Conservation (phyloP, 805 yeast genomes). For the Hanseniaspora osmophila region DNA sequence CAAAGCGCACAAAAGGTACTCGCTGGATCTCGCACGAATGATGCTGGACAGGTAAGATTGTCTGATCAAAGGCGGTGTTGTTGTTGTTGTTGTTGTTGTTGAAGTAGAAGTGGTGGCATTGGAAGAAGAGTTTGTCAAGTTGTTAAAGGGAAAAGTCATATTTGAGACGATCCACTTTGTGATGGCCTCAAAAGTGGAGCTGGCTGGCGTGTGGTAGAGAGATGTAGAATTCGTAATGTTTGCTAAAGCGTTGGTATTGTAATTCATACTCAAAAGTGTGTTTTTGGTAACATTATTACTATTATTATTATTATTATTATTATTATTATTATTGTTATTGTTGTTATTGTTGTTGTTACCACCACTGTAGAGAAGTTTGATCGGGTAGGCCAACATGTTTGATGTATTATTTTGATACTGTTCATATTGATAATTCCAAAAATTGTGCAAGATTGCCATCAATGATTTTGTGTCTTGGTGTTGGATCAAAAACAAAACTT, state of each 20-base stretch:
- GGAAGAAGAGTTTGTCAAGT: neutral
- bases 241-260: too few species aligned
- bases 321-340: too few species aligned
- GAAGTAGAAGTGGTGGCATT: constrained; percentile 15
- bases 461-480: constrained; percentile 5
- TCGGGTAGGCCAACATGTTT: neutral
- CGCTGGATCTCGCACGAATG: constrained; percentile 58
- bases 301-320: too few species aligned
- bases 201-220: too few species aligned
- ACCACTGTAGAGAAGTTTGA: neutral
- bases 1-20: constrained; percentile 67
- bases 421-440: constrained; percentile 4
- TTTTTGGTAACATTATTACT: too few species aligned
- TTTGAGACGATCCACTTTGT: too few species aligned
- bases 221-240: too few species aligned
- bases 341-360: neutral
- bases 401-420: neutral
- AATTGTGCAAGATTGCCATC: constrained; percentile 3
- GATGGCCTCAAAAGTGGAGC: too few species aligned
- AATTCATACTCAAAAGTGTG: too few species aligned
- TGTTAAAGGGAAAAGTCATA: too few species aligned
- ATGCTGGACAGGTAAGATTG: constrained; percentile 18
- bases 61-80: constrained; percentile 3
- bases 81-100: neutral
- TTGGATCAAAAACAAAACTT: constrained; percentile 4